These are phyloP conservation scores for Vicia villosa DNA, from an alignment of 306 rosid genomes.

Conservation along the genomic window DNA sequence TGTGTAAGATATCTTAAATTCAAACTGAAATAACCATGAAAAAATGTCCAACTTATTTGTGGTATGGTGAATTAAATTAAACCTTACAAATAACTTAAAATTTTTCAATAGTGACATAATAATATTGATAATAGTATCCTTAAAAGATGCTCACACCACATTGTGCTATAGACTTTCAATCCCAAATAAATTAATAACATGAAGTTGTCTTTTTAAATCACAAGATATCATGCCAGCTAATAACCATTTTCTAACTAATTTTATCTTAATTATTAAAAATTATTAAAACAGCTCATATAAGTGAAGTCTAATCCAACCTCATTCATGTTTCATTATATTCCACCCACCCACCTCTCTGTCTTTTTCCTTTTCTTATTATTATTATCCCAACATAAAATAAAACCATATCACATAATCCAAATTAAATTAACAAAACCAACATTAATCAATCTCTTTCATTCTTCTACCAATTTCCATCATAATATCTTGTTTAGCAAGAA, in stretches of 20 bases:
- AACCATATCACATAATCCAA: neutral
- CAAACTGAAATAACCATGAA: no score
- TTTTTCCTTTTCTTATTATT: neutral
- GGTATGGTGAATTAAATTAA: no score
- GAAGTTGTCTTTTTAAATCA: constrained; percentile 6
- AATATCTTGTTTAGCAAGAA: constrained; percentile 34
- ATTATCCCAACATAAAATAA: no score
- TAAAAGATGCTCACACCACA: constrained; percentile 8
- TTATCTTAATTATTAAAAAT: neutral
- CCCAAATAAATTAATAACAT: neutral
- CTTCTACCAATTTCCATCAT: neutral
- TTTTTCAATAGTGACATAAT: no score
- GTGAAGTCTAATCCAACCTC: constrained; percentile 40
- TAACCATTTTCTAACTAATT: constrained; percentile 26
- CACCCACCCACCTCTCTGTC: constrained; percentile 24
- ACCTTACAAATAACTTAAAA: no score
- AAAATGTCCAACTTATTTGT: no score
- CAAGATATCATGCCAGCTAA: constrained; percentile 37
- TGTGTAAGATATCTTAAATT: no score
- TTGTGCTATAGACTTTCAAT: neutral
- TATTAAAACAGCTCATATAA: constrained; percentile 38
- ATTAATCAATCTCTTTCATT: neutral
- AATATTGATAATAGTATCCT: neutral
- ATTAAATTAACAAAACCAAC: constrained; percentile 23
- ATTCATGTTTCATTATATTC: constrained; percentile 27